phyloP scores from a whole-genome alignment of 1,284 basidiomycete genomes.

The Ceratobasidium sp. region DNA sequence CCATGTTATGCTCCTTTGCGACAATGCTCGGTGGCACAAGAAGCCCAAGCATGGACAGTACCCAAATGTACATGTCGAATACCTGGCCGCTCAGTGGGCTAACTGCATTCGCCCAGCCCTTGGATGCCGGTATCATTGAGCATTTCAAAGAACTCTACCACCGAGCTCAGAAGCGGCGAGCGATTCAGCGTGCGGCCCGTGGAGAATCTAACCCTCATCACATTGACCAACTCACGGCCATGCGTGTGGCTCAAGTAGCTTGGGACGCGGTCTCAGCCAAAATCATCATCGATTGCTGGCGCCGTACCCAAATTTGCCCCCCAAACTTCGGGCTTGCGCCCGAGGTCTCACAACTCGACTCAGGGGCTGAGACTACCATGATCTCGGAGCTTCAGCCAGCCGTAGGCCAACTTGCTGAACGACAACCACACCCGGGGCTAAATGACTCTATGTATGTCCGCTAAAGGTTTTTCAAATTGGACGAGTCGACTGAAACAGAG shows the following conservation, averaged over 20 bases:
- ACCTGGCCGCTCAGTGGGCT: constrained; percentile 34
- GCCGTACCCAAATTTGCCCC: constrained; percentile 50
- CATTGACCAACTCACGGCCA: constrained; percentile 57
- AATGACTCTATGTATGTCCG: background rate
- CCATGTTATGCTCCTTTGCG: constrained; percentile 37
- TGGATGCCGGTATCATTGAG: constrained; percentile 44
- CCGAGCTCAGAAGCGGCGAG: background rate
- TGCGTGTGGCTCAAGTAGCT: constrained; percentile 55
- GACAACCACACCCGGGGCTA: background rate
- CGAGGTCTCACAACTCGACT: background rate
- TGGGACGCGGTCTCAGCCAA: constrained; percentile 54
- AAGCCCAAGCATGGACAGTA: background rate
- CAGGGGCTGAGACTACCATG: background rate
- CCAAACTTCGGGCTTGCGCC: background rate
- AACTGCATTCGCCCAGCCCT: constrained; percentile 33
- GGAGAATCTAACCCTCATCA: constrained; percentile 57
- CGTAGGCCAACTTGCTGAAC: background rate
- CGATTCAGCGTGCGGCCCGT: constrained; percentile 22
- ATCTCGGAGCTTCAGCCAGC: background rate
- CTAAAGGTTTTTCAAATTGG: background rate
- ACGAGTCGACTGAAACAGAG: background rate
- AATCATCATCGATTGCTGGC: constrained; percentile 59
- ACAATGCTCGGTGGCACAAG: constrained; percentile 33
- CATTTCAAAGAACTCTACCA: constrained; percentile 44
- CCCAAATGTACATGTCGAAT: constrained; percentile 26